These are phyloP conservation scores for Tardiomyces digboiensis DNA, from an alignment of 1,139 yeast species.

Conservation along the genomic window DNA sequence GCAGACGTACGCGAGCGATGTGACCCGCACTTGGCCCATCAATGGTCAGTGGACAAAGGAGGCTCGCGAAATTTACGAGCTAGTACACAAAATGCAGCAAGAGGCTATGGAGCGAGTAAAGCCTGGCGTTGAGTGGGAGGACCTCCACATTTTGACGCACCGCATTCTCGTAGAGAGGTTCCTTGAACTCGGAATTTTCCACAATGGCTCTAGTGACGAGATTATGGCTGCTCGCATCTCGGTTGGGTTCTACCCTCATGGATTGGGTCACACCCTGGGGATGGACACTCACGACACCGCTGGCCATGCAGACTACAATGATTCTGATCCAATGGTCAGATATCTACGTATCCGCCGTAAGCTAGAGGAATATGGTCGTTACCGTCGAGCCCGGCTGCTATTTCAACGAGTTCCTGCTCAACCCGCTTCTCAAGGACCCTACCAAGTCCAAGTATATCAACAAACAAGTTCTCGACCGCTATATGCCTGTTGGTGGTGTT, in stretches of 20 bases:
- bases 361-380: constrained; percentile 69
- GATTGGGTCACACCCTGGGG: constrained; percentile 88
- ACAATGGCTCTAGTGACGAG: constrained; percentile 52
- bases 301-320: constrained; percentile 77
- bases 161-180: constrained; percentile 63
- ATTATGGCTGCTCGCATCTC: constrained; percentile 62
- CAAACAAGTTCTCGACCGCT: constrained; percentile 55
- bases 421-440: constrained; percentile 51
- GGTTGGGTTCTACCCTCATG: constrained; percentile 86
- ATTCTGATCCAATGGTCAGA: constrained; percentile 62
- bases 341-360: constrained; percentile 75
- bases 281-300: constrained; percentile 97
- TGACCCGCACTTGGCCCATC: constrained; percentile 91
- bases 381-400: constrained; percentile 96
- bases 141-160: constrained; percentile 73
- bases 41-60: constrained; percentile 85
- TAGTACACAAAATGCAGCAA: constrained; percentile 79
- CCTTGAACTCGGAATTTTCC: constrained; percentile 67
- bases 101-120: constrained; percentile 58
- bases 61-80: constrained; percentile 69
- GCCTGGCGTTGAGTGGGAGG: constrained; percentile 86
- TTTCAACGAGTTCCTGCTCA: constrained; percentile 73
- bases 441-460: constrained; percentile 54
- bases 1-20: constrained; percentile 88
- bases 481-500: constrained; percentile 90